Conservation (phyloP, 257 asterid species). For the Vinca minor region DNA sequence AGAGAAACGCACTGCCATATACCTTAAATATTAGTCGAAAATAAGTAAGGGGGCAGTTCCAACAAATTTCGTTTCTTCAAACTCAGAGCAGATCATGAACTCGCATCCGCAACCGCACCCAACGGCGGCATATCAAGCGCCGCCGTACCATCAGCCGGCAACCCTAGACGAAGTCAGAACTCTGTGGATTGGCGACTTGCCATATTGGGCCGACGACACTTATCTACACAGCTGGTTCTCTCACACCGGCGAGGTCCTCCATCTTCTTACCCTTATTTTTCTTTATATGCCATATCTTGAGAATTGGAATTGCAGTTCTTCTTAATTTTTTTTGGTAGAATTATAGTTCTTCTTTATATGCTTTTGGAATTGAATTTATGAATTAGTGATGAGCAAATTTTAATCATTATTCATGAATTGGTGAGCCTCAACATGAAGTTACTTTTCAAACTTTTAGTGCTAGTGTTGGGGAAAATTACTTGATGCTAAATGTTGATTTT, state of each 20-base stretch:
- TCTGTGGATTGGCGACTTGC: slow-evolving; percentile 99
- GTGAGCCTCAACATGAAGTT: too few relatives aligned
- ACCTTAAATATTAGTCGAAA: too few relatives aligned
- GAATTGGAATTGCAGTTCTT: neutral
- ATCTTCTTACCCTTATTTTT: neutral
- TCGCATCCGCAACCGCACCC: slow-evolving; percentile 13
- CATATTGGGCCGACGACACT: slow-evolving; percentile 94
- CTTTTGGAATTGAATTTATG: neutral
- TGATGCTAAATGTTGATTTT: neutral
- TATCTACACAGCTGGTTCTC: slow-evolving; percentile 90
- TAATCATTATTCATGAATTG: too few relatives aligned
- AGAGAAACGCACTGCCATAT: too few relatives aligned
- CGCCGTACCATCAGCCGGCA: slow-evolving; percentile 90
- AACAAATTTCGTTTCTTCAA: too few relatives aligned
- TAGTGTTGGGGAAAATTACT: neutral
- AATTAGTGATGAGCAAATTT: too few relatives aligned
- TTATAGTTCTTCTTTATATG: neutral
- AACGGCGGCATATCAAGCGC: slow-evolving; percentile 27
- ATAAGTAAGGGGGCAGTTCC: too few relatives aligned
- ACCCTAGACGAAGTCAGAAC: slow-evolving; percentile 95
- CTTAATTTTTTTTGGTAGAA: neutral
- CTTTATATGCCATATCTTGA: too few relatives aligned
- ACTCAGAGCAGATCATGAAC: slow-evolving; percentile 21
- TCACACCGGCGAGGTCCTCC: slow-evolving; percentile 72
- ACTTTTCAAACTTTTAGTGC: too few relatives aligned